Evolutionary conservation across 169 alveolate species (phyloP).

Genomic region (Amoebophrya sp.): DNA sequence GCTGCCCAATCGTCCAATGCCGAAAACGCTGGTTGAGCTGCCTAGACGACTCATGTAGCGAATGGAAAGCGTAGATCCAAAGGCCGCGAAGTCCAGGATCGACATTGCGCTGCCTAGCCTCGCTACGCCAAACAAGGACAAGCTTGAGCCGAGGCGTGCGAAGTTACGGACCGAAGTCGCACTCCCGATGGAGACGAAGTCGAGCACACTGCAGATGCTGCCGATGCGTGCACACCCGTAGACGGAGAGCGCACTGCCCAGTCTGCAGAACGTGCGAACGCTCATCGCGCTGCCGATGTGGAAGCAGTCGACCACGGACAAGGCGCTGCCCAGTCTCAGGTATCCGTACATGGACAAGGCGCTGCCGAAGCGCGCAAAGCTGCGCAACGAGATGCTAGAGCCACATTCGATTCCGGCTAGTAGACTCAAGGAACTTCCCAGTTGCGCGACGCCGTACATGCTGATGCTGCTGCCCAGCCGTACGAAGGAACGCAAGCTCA

Average conservation of each 20-base stretch:
- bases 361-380: background rate
- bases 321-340: background rate
- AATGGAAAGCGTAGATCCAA: background rate
- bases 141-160: background rate
- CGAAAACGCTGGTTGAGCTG: background rate
- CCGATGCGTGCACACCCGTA: background rate
- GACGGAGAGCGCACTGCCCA: background rate
- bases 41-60: constrained; percentile 10
- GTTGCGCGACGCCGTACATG: background rate
- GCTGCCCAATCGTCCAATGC: background rate
- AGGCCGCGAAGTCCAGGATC: background rate
- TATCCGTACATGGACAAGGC: background rate
- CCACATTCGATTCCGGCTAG: background rate
- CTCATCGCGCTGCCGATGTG: background rate
- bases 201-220: background rate
- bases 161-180: background rate
- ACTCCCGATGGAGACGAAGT: background rate
- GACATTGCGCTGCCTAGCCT: background rate
- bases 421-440: background rate
- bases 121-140: background rate
- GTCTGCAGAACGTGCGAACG: background rate
- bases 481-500: background rate
- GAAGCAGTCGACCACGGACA: background rate
- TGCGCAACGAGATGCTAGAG: background rate
- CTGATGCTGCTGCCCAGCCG: background rate